Conservation (phyloP, 148 eudicot genomes). For the Rhododendron griersonianum region DNA sequence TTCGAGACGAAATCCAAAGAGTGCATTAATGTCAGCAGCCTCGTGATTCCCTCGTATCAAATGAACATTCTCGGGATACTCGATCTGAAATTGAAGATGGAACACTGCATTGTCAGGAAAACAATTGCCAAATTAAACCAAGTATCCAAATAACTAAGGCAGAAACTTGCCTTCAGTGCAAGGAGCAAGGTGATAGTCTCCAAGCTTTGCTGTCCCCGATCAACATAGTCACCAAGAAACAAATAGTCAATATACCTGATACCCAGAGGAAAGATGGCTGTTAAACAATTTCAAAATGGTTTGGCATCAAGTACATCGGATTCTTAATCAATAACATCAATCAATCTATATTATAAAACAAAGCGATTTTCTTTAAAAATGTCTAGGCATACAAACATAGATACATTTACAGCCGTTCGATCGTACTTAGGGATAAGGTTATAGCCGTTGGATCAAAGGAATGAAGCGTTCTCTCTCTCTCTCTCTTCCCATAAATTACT, state of each 20-base stretch:
- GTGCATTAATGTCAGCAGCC: slow-evolving; percentile 96
- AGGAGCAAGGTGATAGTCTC: slow-evolving; percentile 95
- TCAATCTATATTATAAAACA: too few species aligned
- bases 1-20: slow-evolving; percentile 97
- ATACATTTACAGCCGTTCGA: too few species aligned
- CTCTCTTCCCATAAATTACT: too few species aligned
- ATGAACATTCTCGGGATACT: slow-evolving; percentile 89
- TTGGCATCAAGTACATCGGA: not conserved
- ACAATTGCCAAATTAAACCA: not conserved
- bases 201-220: slow-evolving; percentile 98
- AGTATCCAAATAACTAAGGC: slow-evolving; percentile 6
- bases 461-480: too few species aligned
- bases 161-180: slow-evolving; percentile 71
- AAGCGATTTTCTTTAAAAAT: too few species aligned
- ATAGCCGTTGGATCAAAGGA: too few species aligned
- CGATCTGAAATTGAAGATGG: slow-evolving; percentile 49
- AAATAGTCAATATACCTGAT: slow-evolving; percentile 91
- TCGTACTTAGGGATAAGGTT: too few species aligned
- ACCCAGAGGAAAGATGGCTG: slow-evolving; percentile 13
- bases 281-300: not conserved
- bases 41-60: slow-evolving; percentile 98
- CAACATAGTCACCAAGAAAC: slow-evolving; percentile 94
- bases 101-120: slow-evolving; percentile 3
- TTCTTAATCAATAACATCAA: not conserved
- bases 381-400: too few species aligned